These are phyloP conservation scores for Balamuthia mandrillaris DNA, from an alignment of 208 protist genomes.

Conservation along the genomic window DNA sequence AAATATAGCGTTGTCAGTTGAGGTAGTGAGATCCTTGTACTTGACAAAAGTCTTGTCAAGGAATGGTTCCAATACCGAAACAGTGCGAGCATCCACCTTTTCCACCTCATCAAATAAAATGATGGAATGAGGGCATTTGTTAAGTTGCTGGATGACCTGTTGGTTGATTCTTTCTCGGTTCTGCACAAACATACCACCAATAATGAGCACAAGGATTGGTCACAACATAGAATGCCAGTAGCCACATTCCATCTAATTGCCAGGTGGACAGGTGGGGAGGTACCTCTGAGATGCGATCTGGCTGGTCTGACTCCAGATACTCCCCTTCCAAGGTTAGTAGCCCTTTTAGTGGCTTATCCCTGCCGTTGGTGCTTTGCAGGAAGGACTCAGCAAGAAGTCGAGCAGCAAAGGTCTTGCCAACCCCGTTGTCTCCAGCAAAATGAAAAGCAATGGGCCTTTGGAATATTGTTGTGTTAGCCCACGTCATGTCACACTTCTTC, in stretches of 20 bases:
- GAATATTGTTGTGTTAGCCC: background rate
- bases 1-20: background rate
- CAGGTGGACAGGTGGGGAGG: background rate
- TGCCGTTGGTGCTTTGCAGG: background rate
- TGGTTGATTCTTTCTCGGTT: background rate
- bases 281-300: background rate
- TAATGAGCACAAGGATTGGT: background rate
- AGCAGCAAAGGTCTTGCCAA: background rate
- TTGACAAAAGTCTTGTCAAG: background rate
- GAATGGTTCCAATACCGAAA: background rate
- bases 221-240: background rate
- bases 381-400: background rate
- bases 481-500: background rate
- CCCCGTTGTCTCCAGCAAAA: background rate
- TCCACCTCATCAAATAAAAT: background rate
- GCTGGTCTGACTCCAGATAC: background rate
- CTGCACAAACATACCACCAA: background rate
- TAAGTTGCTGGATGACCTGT: background rate
- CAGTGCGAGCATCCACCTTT: background rate
- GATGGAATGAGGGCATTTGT: background rate
- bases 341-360: background rate
- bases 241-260: too few species aligned
- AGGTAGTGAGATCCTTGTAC: background rate
- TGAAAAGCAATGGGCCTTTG: background rate
- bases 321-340: background rate